Conservation (phyloP, 2,329 filamentous ascomycete genomes). For the Clonostachys rhizophaga region DNA sequence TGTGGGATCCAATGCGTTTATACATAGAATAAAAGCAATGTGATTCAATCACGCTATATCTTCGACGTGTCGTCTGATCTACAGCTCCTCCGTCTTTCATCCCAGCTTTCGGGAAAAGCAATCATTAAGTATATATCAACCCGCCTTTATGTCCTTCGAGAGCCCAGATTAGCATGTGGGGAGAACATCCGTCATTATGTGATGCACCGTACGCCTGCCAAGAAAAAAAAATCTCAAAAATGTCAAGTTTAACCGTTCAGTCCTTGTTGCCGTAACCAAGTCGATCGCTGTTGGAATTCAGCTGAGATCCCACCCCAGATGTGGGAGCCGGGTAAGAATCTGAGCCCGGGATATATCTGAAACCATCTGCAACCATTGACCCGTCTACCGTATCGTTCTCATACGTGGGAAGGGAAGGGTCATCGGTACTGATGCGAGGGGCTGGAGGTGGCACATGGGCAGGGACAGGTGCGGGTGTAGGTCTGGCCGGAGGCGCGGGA, state of each 20-base stretch:
- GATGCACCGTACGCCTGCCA: not conserved
- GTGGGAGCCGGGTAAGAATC: not conserved
- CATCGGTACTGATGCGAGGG: conserved; percentile 2
- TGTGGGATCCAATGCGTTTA: too few relatives aligned
- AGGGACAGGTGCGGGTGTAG: not conserved
- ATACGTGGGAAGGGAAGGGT: conserved; percentile 36
- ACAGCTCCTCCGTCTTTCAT: too few relatives aligned
- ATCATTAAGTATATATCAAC: not conserved
- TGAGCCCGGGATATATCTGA: conserved; percentile 16
- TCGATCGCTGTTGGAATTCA: conserved; percentile 3
- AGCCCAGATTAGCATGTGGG: not conserved
- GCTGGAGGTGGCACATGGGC: not conserved
- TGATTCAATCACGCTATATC: not conserved
- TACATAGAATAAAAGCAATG: conserved; percentile 5
- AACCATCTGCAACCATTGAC: conserved; percentile 35
- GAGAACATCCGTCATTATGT: not conserved
- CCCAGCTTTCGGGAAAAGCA: conserved; percentile 2
- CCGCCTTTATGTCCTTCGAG: not conserved
- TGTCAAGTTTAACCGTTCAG: not conserved
- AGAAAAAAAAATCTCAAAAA: conserved; percentile 1
- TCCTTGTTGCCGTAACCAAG: conserved; percentile 7
- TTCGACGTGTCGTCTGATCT: not conserved
- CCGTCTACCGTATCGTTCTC: conserved; percentile 22
- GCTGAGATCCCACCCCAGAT: not conserved
- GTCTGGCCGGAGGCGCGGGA: not conserved